These are phyloP conservation scores for Melocanna baccifera DNA, from an alignment of 176 grass and related monocot species.

Conservation along the genomic window DNA sequence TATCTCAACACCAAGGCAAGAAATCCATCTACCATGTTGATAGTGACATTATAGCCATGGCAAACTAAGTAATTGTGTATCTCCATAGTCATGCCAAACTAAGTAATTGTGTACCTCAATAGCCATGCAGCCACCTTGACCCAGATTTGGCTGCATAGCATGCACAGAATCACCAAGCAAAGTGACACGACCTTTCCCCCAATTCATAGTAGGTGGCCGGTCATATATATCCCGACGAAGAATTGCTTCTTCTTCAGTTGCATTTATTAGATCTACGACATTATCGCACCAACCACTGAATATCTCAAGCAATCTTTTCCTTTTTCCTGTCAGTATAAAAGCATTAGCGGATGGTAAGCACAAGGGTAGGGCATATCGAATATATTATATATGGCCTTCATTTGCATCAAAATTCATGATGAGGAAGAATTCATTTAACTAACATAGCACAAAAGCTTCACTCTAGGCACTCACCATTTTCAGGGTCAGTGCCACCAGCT, in stretches of 20 bases:
- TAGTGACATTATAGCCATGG: background rate
- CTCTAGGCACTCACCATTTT: conserved; percentile 61
- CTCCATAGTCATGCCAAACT: conserved; percentile 83
- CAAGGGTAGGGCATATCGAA: background rate
- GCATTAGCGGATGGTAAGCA: conserved; percentile 19
- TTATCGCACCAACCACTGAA: conserved; percentile 96
- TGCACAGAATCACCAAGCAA: conserved; percentile 97
- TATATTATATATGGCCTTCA: background rate
- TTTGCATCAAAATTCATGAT: background rate
- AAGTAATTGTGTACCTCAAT: conserved; percentile 74
- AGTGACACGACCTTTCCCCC: conserved; percentile 90
- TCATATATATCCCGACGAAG: conserved; percentile 95
- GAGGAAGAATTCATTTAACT: conserved; percentile 3
- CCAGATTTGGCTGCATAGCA: conserved; percentile 99
- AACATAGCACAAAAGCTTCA: conserved; percentile 2
- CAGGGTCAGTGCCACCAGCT: conserved; percentile 78
- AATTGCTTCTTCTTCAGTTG: conserved; percentile 84
- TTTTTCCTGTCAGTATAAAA: conserved; percentile 59
- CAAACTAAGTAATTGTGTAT: conserved; percentile 36
- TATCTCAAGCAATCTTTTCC: conserved; percentile 67
- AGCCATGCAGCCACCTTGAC: conserved; percentile 99
- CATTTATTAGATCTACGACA: conserved; percentile 76
- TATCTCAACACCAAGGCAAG: conserved; percentile 7
- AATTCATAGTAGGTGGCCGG: conserved; percentile 67
- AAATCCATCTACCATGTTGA: background rate